Percentiles rank a stretch among this genome's conserved stretches.
phyloP scores from a whole-genome alignment of 1,284 basidiomycete species.

The Naganishia liquefaciens region DNA sequence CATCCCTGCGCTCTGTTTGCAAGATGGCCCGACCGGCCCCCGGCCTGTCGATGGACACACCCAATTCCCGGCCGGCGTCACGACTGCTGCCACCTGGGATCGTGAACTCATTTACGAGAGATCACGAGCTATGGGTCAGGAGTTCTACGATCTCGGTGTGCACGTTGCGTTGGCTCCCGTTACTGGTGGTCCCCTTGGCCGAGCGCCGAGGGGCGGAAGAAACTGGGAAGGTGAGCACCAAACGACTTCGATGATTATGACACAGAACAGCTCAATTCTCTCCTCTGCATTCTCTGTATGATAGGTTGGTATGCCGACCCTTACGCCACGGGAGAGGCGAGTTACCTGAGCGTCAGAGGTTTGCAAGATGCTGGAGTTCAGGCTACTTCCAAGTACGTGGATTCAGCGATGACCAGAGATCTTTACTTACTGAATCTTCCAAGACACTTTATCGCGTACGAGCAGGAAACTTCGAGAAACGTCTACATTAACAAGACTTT shows the following conservation, averaged over 20 bases:
- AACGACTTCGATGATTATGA: not conserved
- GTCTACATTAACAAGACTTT: constrained; percentile 19
- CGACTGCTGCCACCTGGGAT: constrained; percentile 57
- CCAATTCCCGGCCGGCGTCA: constrained; percentile 56
- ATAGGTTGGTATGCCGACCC: constrained; percentile 53
- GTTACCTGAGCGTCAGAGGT: constrained; percentile 49
- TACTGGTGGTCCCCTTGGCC: constrained; percentile 54
- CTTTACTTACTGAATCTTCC: not conserved
- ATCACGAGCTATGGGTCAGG: constrained; percentile 54
- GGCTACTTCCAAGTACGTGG: constrained; percentile 51
- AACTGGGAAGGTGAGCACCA: constrained; percentile 52
- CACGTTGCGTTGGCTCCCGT: constrained; percentile 41
- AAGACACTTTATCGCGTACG: constrained; percentile 50
- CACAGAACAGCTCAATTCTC: not conserved
- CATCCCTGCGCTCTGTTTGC: constrained; percentile 64
- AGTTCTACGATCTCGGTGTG: constrained; percentile 53
- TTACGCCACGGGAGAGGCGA: constrained; percentile 52
- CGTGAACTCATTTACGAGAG: constrained; percentile 54
- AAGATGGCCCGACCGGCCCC: constrained; percentile 62
- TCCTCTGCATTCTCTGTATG: not conserved
- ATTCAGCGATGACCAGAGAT: not conserved
- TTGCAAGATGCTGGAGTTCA: constrained; percentile 52
- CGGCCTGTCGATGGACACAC: constrained; percentile 52
- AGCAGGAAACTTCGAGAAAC: constrained; percentile 45
- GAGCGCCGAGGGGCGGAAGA: constrained; percentile 51